Conservation (phyloP, 805 yeast genomes). For the Sugiyamaella valdiviana region DNA sequence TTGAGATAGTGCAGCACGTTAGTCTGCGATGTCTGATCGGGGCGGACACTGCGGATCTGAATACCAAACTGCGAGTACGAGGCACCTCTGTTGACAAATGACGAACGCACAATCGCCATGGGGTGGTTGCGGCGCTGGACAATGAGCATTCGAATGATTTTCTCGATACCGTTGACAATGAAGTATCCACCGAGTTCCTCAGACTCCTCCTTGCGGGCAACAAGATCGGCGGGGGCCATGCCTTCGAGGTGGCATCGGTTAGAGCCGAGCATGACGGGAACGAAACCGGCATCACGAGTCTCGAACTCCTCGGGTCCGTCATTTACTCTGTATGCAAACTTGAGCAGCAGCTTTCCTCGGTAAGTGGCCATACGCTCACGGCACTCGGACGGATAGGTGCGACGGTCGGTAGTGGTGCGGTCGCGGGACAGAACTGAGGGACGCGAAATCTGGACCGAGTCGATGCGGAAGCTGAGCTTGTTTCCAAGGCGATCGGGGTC, state of each 20-base stretch:
- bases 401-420: constrained; percentile 68
- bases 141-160: constrained; percentile 91
- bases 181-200: constrained; percentile 98
- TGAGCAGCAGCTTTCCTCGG: constrained; percentile 68
- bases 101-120: constrained; percentile 94
- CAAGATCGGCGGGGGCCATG: constrained; percentile 75
- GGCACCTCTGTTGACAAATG: constrained; percentile 91
- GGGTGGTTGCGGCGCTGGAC: constrained; percentile 98
- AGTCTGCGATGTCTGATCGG: constrained; percentile 96
- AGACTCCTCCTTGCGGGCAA: constrained; percentile 74
- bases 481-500: constrained; percentile 72
- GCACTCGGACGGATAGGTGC: constrained; percentile 77
- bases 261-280: constrained; percentile 86
- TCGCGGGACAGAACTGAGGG: constrained; percentile 74
- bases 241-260: constrained; percentile 88
- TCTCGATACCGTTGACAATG: constrained; percentile 93
- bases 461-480: constrained; percentile 68
- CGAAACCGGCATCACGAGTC: constrained; percentile 81
- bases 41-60: constrained; percentile 88
- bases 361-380: constrained; percentile 86
- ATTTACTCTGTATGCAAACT: constrained; percentile 80
- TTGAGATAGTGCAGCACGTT: constrained; percentile 92
- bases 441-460: constrained; percentile 77
- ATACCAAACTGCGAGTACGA: constrained; percentile 85
- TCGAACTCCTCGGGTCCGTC: constrained; percentile 77